Evolutionary conservation across 257 asterid genomes (phyloP).

Genomic region (Ilex aquifolium): DNA sequence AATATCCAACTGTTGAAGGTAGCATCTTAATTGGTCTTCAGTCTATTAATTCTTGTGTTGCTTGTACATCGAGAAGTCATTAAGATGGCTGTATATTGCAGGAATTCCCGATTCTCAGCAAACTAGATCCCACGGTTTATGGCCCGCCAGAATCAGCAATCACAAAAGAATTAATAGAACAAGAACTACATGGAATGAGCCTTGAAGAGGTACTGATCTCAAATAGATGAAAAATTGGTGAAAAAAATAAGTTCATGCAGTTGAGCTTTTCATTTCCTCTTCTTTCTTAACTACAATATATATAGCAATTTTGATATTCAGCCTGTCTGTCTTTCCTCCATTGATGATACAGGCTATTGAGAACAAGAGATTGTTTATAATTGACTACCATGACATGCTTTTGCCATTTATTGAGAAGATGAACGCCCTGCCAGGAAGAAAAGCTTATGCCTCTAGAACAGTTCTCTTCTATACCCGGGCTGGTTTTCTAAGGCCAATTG

Average conservation of each 20-base stretch:
- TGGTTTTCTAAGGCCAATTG: conserved; percentile 52
- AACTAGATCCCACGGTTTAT: conserved; percentile 66
- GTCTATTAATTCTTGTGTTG: background rate
- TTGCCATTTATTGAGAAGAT: conserved; percentile 74
- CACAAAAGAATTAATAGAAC: conserved; percentile 55
- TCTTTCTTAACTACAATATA: no score
- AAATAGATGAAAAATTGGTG: background rate
- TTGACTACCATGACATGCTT: conserved; percentile 73
- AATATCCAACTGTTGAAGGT: conserved; percentile 73
- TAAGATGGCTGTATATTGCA: conserved; percentile 20
- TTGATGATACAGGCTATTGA: conserved; percentile 48
- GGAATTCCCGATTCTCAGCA: conserved; percentile 79
- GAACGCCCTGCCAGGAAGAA: conserved; percentile 73
- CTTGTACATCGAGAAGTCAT: conserved; percentile 4
- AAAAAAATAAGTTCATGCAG: no score
- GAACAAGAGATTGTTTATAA: conserved; percentile 57
- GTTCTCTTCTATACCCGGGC: conserved; percentile 39
- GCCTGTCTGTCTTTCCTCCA: background rate
- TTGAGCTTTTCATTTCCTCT: no score
- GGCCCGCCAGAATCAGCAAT: conserved; percentile 82
- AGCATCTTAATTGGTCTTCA: conserved; percentile 1
- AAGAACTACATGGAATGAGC: conserved; percentile 54
- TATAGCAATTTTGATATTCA: no score
- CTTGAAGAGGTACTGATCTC: conserved; percentile 53
- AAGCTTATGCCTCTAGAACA: conserved; percentile 88